Conservation (phyloP, 2,329 filamentous ascomycete species). For the Celoporthe dispersa region DNA sequence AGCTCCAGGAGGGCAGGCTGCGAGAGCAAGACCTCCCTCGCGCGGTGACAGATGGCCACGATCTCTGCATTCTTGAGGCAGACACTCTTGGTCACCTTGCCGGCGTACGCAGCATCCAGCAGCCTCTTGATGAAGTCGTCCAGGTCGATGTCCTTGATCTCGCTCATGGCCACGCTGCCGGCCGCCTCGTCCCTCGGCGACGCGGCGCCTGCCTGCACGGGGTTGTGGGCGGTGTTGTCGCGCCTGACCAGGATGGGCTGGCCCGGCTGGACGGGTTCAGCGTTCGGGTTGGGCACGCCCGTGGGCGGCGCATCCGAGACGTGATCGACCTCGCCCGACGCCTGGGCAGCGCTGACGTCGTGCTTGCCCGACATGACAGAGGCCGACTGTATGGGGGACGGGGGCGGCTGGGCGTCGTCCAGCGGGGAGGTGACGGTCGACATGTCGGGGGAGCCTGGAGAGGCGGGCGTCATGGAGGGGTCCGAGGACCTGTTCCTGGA, state of each 20-base stretch:
- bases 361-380: constrained; percentile 75
- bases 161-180: constrained; percentile 74
- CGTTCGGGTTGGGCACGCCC: constrained; percentile 61
- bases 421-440: constrained; percentile 49
- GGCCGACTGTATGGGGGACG: constrained; percentile 83
- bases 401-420: constrained; percentile 66
- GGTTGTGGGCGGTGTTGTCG: constrained; percentile 72
- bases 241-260: constrained; percentile 89
- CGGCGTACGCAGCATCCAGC: constrained; percentile 91
- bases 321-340: constrained; percentile 88
- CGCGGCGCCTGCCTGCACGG: constrained; percentile 55
- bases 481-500: constrained; percentile 53
- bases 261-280: constrained; percentile 70
- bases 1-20: constrained; percentile 93
- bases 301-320: constrained; percentile 89
- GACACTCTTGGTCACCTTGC: constrained; percentile 96
- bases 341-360: constrained; percentile 79
- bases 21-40: constrained; percentile 84
- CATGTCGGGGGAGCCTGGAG: constrained; percentile 48
- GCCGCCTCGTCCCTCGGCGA: constrained; percentile 55
- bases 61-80: constrained; percentile 98
- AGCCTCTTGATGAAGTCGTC: constrained; percentile 97
- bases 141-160: constrained; percentile 89
- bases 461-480: constrained; percentile 43
- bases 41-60: constrained; percentile 86